phyloP scores from a whole-genome alignment of 345 rosid species.

The Punica granatum region DNA sequence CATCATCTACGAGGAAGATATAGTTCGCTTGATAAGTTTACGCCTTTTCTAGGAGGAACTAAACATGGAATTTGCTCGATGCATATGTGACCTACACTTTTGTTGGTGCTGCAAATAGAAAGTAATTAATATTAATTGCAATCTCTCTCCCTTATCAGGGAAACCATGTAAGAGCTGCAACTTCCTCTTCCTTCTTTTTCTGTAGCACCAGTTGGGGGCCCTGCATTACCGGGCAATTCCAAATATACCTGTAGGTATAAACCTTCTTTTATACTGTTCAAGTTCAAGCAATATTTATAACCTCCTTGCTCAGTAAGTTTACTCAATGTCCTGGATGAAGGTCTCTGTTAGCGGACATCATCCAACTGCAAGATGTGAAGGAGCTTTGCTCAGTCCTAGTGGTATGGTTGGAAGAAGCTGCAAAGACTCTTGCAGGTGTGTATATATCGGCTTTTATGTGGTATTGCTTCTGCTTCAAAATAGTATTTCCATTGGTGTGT shows the following conservation, averaged over 20 bases:
- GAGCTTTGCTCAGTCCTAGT: conserved; percentile 97
- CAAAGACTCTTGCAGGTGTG: conserved; percentile 68
- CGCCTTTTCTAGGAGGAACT: background rate
- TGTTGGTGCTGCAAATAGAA: background rate
- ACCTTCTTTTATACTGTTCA: conserved; percentile 3
- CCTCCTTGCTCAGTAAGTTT: conserved; percentile 18
- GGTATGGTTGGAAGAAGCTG: conserved; percentile 64
- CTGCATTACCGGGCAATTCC: conserved; percentile 37
- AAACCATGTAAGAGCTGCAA: conserved; percentile 41
- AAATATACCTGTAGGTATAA: conserved; percentile 78
- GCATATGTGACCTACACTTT: background rate
- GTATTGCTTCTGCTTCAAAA: background rate
- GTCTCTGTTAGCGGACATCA: conserved; percentile 92
- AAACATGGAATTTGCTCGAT: background rate
- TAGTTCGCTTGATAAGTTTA: background rate
- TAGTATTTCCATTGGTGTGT: too few relatives aligned
- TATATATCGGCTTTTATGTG: background rate
- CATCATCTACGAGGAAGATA: too few relatives aligned
- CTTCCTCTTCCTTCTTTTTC: conserved; percentile 41
- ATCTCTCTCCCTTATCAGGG: conserved; percentile 32
- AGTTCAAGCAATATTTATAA: background rate
- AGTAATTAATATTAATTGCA: background rate
- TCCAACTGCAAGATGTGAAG: conserved; percentile 81
- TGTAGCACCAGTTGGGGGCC: conserved; percentile 37
- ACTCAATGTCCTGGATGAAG: conserved; percentile 33